A percentile compares a stretch with the other conserved stretches of the same genome.
phyloP scores from a whole-genome alignment of 345 rosid genomes.

The Salix dunnii region DNA sequence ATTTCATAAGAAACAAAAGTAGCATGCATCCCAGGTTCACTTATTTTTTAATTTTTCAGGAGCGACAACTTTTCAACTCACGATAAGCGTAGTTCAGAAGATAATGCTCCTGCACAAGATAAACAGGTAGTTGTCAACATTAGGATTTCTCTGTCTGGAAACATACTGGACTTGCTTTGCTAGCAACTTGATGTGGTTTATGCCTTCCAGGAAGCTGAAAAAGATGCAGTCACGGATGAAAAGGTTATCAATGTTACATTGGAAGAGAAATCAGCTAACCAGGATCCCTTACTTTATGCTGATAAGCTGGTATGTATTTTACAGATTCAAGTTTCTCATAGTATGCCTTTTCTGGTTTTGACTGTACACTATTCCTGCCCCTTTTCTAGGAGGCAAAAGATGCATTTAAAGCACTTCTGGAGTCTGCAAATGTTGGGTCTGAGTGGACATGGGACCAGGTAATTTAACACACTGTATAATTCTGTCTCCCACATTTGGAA shows the following conservation, averaged over 20 bases:
- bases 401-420: conserved; percentile 82
- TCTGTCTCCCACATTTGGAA: conserved; percentile 9
- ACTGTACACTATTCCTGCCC: conserved; percentile 6
- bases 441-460: conserved; percentile 99
- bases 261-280: conserved; percentile 59
- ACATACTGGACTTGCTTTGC: conserved; percentile 8
- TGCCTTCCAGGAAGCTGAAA: conserved; percentile 45
- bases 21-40: conserved; percentile 17
- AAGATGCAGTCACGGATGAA: conserved; percentile 39
- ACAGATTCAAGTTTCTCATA: not conserved
- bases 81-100: conserved; percentile 33
- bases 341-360: conserved; percentile 16
- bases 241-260: conserved; percentile 29
- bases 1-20: not conserved
- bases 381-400: conserved; percentile 63
- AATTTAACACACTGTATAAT: conserved; percentile 16
- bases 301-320: conserved; percentile 59
- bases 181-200: conserved; percentile 9
- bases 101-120: conserved; percentile 33
- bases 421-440: conserved; percentile 72
- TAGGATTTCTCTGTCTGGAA: conserved; percentile 2
- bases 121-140: conserved; percentile 30
- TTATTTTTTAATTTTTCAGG: conserved; percentile 27
- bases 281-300: conserved; percentile 48
- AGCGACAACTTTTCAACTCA: conserved; percentile 22